Base-by-base conservation (phyloP, 306 rosid species). In the Vigna mungo region DNA sequence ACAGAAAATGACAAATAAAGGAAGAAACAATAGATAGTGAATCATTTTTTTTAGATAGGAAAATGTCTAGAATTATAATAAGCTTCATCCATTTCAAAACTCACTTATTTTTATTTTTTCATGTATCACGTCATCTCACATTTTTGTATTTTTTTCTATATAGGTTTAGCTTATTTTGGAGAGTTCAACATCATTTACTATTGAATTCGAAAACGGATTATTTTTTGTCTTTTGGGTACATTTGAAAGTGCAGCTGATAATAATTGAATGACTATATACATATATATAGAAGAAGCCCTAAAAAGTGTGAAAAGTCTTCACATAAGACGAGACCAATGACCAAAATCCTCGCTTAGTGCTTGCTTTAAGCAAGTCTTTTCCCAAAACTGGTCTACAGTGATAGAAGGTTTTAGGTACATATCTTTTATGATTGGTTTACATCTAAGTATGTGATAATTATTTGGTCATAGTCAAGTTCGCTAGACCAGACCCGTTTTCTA, bases 271-370 rank as follows among this genome's bases (percentile, higher is more conserved):
- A 18, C n/a, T 62, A 44, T 36, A 2, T 41, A 41, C 13, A 47
- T 18, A 49, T 21, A 18, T 21, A 44, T 37, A 49, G 72, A 47
- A 52, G 75, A 67, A 84, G 68, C 83, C 85, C 76, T 81, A 62
- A 61, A 81, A 68, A 78, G 83, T 27, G 68, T 69, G 48, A 78
- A 78, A 85, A 80, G 87, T 79, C 46, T 60, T 43, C 74, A 53
- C 36, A 41, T 43, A 48, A 72, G 14, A 55, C 21, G 68, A 77
- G 51, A 47, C 59, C 65, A 74, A 62, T 55, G 75, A 78, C 55
- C 77, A 81, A 80, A 41, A 51, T 83, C 79, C 83, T 71, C 30
- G 51, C 69, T 79, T 79, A 55, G 84, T 75, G 21, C 49, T 73
- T 41, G 74, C 82, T 71, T 82, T 75, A 78, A 10, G 51, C 4